A percentile compares a stretch with the other conserved stretches of the same genome.
These are phyloP conservation scores for Vigna trinervia DNA, from an alignment of 306 rosid genomes.

Conservation along the genomic window DNA sequence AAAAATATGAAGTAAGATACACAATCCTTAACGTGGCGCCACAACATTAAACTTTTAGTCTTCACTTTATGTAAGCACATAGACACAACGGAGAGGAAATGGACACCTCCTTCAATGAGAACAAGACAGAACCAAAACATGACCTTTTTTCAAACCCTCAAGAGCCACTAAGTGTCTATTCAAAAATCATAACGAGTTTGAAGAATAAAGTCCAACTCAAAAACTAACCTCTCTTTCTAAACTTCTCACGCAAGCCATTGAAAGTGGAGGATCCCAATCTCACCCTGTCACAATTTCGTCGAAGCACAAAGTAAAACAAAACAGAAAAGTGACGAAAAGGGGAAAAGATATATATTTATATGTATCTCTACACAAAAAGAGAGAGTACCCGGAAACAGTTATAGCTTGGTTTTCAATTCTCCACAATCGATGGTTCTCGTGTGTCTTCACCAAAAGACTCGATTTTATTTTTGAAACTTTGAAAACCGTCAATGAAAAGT, in stretches of 20 bases:
- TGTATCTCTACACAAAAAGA: slow-evolving; percentile 17
- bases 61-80: slow-evolving; percentile 31
- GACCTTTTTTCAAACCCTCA: slow-evolving; percentile 19
- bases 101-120: slow-evolving; percentile 6
- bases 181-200: background rate
- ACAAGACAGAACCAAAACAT: slow-evolving; percentile 32
- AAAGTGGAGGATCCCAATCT: slow-evolving; percentile 65
- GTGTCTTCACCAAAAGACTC: slow-evolving; percentile 44
- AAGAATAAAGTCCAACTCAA: slow-evolving; percentile 56
- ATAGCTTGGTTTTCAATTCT: slow-evolving; percentile 51
- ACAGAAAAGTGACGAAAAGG: background rate
- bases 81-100: slow-evolving; percentile 19
- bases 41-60: slow-evolving; percentile 27
- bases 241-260: slow-evolving; percentile 63
- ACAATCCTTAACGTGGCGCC: slow-evolving; percentile 34
- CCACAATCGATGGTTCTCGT: slow-evolving; percentile 74
- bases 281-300: slow-evolving; percentile 16
- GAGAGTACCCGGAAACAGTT: slow-evolving; percentile 47
- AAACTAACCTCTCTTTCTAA: slow-evolving; percentile 48
- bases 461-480: slow-evolving; percentile 19
- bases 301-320: background rate
- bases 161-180: slow-evolving; percentile 37
- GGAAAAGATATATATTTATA: background rate
- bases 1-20: slow-evolving; percentile 27
- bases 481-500: slow-evolving; percentile 14